Conservation (phyloP, 2,329 filamentous ascomycete genomes). For the Verruconis gallopava region DNA sequence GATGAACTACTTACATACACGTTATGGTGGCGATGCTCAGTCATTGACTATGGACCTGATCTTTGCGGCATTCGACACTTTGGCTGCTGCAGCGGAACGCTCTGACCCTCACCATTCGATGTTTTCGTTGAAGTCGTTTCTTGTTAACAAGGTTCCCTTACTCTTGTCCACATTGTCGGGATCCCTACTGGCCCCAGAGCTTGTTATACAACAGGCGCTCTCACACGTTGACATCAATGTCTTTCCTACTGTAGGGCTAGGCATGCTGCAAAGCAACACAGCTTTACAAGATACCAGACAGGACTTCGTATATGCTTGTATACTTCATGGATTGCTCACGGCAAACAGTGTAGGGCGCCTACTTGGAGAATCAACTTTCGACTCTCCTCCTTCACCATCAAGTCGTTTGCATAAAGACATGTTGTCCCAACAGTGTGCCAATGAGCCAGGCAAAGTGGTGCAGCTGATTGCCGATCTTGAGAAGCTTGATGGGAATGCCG, state of each 20-base stretch:
- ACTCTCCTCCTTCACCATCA: conserved; percentile 54
- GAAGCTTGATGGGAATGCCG: conserved; percentile 82
- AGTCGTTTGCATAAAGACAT: conserved; percentile 67
- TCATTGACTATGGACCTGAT: conserved; percentile 70
- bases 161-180: conserved; percentile 45
- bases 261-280: conserved; percentile 40
- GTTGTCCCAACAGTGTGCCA: conserved; percentile 63
- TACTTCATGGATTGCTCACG: conserved; percentile 71
- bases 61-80: conserved; percentile 74
- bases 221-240: conserved; percentile 47
- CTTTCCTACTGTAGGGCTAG: conserved; percentile 48
- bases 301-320: conserved; percentile 83
- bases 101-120: conserved; percentile 46
- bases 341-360: conserved; percentile 66
- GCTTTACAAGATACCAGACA: conserved; percentile 56
- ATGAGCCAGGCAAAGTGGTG: conserved; percentile 62
- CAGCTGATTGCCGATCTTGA: conserved; percentile 71
- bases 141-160: conserved; percentile 60
- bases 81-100: conserved; percentile 75
- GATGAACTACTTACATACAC: conserved; percentile 68
- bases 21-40: conserved; percentile 74
- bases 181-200: conserved; percentile 45
- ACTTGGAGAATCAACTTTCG: conserved; percentile 72
- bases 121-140: conserved; percentile 70
- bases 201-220: conserved; percentile 54